Base-by-base conservation (phyloP, 345 rosid genomes). In the Isatis tinctoria region DNA sequence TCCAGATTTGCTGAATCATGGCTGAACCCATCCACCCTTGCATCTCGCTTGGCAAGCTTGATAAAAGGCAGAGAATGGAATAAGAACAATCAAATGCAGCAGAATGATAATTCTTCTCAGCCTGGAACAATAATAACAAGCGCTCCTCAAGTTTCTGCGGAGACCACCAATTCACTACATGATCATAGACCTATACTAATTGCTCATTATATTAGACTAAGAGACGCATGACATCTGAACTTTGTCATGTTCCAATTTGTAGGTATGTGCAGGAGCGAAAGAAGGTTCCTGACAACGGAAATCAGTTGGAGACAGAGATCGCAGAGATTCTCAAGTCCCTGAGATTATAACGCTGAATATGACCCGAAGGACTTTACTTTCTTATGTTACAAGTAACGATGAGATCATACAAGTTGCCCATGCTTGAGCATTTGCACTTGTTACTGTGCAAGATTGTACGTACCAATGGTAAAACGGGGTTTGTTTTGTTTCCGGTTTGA, bases 201-300 rank as follows among this genome's bases (percentile, higher is more conserved):
- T 10, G n/a, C 4, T 11, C 24, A 14, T 33, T 27, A 49, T 36
- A 18, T 48, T 49, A 48, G 16, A 28, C 27, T 5, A 17, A 45
- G 54, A 44, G 24, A 47, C 14, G 18, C n/a, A 57, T 41, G 17
- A n/a, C 56, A 12, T 45, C 67, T 36, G 10, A 58, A 45, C 41
- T 45, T 45, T 30, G 56, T 64, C 18, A 65, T 27, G 61, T 24
- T 30, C 16, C 18, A 69, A 39, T 18, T 26, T 43, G 18, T 36
- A 40, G 70, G 52, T 41, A 69, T 41, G 60, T 75, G 73, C 82
- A 90, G 92, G 92, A 88, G 79, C 86, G 87, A 70, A 93, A 88
- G 86, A 90, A 90, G 84, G 74, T 88, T 69, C 89, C 87, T 5
- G 96, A 91, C 78, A 91, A 87, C 13, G 90, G 95, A 17, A 95